A percentile compares a stretch with the other conserved stretches of the same genome.
Conservation (phyloP, 2,329 filamentous ascomycete genomes). For the Penicillium sp. region DNA sequence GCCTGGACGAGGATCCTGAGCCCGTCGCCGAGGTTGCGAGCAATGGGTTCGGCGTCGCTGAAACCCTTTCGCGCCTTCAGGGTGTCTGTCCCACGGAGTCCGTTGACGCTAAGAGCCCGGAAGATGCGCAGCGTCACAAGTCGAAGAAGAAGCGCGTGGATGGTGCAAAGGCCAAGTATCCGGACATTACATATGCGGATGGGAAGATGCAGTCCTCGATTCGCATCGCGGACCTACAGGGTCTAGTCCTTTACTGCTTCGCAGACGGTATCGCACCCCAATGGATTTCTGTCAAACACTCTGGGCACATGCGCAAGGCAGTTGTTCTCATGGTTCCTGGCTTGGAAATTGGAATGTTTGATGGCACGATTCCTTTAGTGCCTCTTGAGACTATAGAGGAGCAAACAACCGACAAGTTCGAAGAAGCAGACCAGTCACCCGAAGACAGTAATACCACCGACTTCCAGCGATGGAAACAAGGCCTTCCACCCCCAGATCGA, state of each 20-base stretch:
- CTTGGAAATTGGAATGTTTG: conserved; percentile 85
- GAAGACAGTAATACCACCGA: conserved; percentile 26
- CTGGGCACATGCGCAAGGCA: conserved; percentile 61
- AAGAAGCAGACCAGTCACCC: conserved; percentile 14
- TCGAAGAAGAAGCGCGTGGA: conserved; percentile 27
- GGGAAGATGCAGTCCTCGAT: conserved; percentile 54
- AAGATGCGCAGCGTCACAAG: conserved; percentile 4
- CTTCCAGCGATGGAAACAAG: conserved; percentile 40
- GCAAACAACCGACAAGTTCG: background rate
- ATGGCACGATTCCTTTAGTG: conserved; percentile 49
- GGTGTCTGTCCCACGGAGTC: conserved; percentile 11
- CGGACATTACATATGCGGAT: conserved; percentile 50
- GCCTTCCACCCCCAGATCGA: conserved; percentile 32
- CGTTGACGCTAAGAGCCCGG: conserved; percentile 5
- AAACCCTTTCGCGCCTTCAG: conserved; percentile 32
- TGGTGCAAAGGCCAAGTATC: conserved; percentile 48
- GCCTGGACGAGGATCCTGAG: conserved; percentile 25
- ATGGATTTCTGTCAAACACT: conserved; percentile 59
- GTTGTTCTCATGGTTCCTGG: conserved; percentile 91
- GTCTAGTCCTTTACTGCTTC: conserved; percentile 56
- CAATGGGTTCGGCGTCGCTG: conserved; percentile 29
- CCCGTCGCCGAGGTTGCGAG: conserved; percentile 11
- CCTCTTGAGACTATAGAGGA: conserved; percentile 17
- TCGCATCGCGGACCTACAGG: conserved; percentile 56
- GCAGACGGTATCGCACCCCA: conserved; percentile 59